Base-by-base conservation (phyloP, 2,329 filamentous ascomycete genomes). In the Aureobasidium vineae region DNA sequence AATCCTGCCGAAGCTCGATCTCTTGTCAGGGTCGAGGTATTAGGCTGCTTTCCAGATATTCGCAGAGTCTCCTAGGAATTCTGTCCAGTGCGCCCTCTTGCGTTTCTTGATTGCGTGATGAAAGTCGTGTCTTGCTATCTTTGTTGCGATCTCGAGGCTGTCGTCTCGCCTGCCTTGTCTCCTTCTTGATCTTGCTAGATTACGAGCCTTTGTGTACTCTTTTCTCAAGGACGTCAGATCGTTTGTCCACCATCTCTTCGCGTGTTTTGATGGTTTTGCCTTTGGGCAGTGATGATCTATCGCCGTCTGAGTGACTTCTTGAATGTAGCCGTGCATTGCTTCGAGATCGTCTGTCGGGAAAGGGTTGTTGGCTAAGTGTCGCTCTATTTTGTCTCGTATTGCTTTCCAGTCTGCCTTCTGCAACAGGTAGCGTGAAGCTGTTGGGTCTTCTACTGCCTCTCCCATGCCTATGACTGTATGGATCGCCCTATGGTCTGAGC, bases 161-260 rank as follows among this genome's bases (percentile, higher is more conserved):
- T 36, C 47, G 33, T 64, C 61, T 53, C 16, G 45, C 6, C 61
- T 36, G 16, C 63, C 63, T 28, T 57, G 50, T 47, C 63, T 59
- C 41, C 52, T 59, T 49, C 36, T 43, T 36, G 63, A 45, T n/a
- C 50, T 66, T n/a, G 52, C 63, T 36, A 23, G 36, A 28, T 66
- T 66, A 5, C 63, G 50, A 36, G 52, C n/a, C 23, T 11, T 36
- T 2, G 63, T 59, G 21, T 59, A 57, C 31, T 16, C 38, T 38
- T 66, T 41, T 28, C 63, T 41, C 5, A 66, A 28, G 7, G 43
- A 21, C 7, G 36, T 66, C 11, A 66, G 53, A 40, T 66, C 63
- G 15, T 33, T 36, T 49, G 70, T 73, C 72, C 71, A 76, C 73
- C 69, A 77, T 50, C 72, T 67, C 67, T 76, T 76, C 47, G 70